Percentiles rank a stretch among this genome's conserved stretches.
These are phyloP conservation scores for Sanghuangporus sanghuang DNA, from an alignment of 1,284 basidiomycete genomes.

Conservation along the genomic window DNA sequence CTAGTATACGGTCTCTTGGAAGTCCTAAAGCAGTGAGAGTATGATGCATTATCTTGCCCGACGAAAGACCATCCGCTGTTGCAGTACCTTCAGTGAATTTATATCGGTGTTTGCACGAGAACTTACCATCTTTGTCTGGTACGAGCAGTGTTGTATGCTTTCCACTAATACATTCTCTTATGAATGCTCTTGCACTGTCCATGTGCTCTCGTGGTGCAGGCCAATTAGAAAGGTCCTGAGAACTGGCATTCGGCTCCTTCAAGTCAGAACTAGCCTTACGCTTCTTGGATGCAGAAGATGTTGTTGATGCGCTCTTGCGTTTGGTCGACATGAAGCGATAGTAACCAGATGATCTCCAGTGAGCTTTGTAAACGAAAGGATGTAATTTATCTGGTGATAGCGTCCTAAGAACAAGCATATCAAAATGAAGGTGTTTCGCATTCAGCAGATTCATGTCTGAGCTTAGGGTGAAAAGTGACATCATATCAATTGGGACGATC, in stretches of 20 bases:
- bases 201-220: slow-evolving; percentile 10
- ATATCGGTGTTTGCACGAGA: background rate
- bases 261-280: background rate
- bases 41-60: slow-evolving; percentile 26
- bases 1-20: slow-evolving; percentile 18
- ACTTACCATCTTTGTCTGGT: slow-evolving; percentile 29
- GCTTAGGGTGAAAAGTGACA: background rate
- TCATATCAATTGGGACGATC: background rate
- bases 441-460: background rate
- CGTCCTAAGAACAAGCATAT: background rate
- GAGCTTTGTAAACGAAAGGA: background rate
- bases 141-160: slow-evolving; percentile 24
- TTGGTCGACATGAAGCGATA: slow-evolving; percentile 1
- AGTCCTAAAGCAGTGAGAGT: slow-evolving; percentile 28
- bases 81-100: background rate
- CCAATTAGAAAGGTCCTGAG: slow-evolving; percentile 2
- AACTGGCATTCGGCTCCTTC: background rate
- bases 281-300: background rate
- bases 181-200: slow-evolving; percentile 7
- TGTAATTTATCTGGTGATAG: background rate
- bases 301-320: background rate
- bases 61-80: slow-evolving; percentile 27
- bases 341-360: background rate
- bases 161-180: slow-evolving; percentile 7
- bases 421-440: background rate